phyloP scores from a whole-genome alignment of 129 eudicot genomes.

The Pittosporum tobira region DNA sequence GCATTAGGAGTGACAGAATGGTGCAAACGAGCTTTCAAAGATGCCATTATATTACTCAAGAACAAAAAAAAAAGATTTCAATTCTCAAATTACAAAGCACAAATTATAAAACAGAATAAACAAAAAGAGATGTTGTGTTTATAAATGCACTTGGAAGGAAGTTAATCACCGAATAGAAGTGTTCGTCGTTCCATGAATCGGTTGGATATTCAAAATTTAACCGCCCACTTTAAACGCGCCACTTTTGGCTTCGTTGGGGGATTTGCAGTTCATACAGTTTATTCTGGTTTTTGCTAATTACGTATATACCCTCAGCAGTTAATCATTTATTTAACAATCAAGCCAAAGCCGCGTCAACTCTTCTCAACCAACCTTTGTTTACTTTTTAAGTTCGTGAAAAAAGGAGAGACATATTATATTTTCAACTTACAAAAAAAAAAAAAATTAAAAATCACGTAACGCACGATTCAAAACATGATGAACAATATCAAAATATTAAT shows the following conservation, averaged over 20 bases:
- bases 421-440: no score
- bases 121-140: background rate
- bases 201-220: background rate
- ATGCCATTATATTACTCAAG: slow-evolving; percentile 31
- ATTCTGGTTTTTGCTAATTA: background rate
- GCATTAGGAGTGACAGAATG: slow-evolving; percentile 60
- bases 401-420: no score
- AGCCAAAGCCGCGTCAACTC: no score
- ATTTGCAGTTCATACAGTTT: slow-evolving; percentile 1
- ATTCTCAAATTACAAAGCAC: background rate
- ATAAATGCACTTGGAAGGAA: background rate
- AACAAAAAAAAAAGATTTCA: background rate
- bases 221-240: slow-evolving; percentile 3
- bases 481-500: no score
- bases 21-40: slow-evolving; percentile 43
- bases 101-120: background rate
- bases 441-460: no score
- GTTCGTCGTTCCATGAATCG: background rate
- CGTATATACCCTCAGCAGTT: no score
- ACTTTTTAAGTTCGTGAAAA: no score
- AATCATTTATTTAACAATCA: no score
- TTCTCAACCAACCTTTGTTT: no score
- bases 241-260: no score
- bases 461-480: no score
- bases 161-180: no score